These are phyloP conservation scores for Hibiscus syriacus DNA, from an alignment of 345 rosid genomes.

Conservation along the genomic window DNA sequence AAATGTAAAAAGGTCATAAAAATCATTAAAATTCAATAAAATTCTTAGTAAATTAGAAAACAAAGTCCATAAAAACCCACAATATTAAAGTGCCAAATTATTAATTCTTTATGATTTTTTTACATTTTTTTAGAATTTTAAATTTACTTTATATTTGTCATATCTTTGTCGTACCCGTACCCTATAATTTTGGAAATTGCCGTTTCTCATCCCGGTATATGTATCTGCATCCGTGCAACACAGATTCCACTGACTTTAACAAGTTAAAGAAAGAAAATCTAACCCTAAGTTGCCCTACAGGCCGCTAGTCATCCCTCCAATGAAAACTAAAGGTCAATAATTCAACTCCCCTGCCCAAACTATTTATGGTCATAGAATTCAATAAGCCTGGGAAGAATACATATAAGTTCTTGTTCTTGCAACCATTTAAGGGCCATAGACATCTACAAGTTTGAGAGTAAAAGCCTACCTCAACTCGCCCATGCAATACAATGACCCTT, in stretches of 20 bases:
- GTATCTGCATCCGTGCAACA: too few relatives aligned
- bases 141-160: too few relatives aligned
- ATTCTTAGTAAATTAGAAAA: too few relatives aligned
- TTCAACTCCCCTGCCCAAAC: neutral
- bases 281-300: neutral
- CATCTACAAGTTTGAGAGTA: neutral
- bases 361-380: neutral
- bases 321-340: neutral
- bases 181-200: too few relatives aligned
- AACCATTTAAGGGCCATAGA: neutral
- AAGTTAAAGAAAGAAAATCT: neutral
- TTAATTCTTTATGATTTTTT: too few relatives aligned
- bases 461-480: conserved; percentile 85
- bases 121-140: too few relatives aligned
- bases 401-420: neutral
- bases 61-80: too few relatives aligned
- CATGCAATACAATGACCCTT: conserved; percentile 76
- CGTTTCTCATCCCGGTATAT: too few relatives aligned
- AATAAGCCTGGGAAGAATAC: neutral
- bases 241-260: neutral
- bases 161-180: too few relatives aligned
- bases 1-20: too few relatives aligned
- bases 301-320: neutral
- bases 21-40: too few relatives aligned
- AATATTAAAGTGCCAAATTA: too few relatives aligned